Percentiles rank a stretch among this genome's conserved stretches.
Conservation (phyloP, 2,329 filamentous ascomycete genomes). For the Metarhizium album region DNA sequence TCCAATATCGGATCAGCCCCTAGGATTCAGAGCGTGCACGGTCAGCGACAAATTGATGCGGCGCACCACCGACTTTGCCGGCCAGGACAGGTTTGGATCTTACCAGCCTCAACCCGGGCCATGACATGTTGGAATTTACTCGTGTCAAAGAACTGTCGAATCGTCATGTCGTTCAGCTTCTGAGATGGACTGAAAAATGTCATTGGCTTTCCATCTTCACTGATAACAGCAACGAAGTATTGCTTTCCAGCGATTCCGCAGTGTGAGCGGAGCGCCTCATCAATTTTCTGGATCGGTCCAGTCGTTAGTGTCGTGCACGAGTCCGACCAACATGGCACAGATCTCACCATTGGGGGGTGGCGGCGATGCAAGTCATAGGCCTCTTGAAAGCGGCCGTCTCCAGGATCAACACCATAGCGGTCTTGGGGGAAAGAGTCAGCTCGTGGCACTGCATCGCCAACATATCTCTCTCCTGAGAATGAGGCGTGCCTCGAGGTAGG, state of each 20-base stretch:
- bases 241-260: constrained; percentile 39
- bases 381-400: constrained; percentile 24
- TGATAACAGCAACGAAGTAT: constrained; percentile 42
- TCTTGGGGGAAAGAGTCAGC: constrained; percentile 19
- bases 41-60: background rate
- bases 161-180: constrained; percentile 25
- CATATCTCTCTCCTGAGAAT: constrained; percentile 20
- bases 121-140: constrained; percentile 30
- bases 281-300: constrained; percentile 31
- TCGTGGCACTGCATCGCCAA: constrained; percentile 17
- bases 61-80: background rate
- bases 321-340: background rate
- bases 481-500: constrained; percentile 18
- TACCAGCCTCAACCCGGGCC: constrained; percentile 29
- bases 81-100: constrained; percentile 6
- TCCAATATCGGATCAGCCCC: constrained; percentile 23
- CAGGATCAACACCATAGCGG: constrained; percentile 16
- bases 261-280: constrained; percentile 38
- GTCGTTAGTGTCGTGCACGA: constrained; percentile 3
- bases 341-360: constrained; percentile 28
- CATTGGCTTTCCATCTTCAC: constrained; percentile 34
- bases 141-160: constrained; percentile 36
- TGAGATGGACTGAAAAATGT: constrained; percentile 35
- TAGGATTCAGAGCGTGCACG: constrained; percentile 5
- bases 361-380: constrained; percentile 24